phyloP scores from a whole-genome alignment of 805 yeast species.

The Starmerella roubikii region DNA sequence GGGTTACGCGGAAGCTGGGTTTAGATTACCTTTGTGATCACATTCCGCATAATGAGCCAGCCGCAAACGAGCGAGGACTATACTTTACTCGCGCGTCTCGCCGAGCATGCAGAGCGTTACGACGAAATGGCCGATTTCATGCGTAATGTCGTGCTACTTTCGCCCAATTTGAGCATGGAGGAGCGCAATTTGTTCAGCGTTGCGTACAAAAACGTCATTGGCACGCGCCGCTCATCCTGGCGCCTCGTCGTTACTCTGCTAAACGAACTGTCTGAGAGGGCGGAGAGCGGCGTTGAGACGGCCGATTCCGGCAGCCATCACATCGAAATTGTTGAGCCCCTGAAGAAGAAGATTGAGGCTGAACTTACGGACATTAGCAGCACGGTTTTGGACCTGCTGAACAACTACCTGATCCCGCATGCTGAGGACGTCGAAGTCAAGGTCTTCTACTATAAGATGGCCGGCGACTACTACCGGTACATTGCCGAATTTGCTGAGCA shows the following conservation, averaged over 20 bases:
- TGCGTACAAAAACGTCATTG: slow-evolving; percentile 96
- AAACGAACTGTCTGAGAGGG: slow-evolving; percentile 95
- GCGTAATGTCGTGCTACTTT: slow-evolving; percentile 94
- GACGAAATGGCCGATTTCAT: slow-evolving; percentile 98
- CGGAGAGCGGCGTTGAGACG: slow-evolving; percentile 33
- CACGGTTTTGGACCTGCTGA: slow-evolving; percentile 77
- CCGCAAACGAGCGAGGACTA: slow-evolving; percentile 63
- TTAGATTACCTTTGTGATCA: too few species aligned
- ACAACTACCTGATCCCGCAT: slow-evolving; percentile 79
- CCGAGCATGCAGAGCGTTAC: slow-evolving; percentile 99
- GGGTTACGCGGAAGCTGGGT: too few species aligned
- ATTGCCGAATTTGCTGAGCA: slow-evolving; percentile 91
- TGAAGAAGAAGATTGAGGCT: slow-evolving; percentile 86
- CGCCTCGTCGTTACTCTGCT: slow-evolving; percentile 76
- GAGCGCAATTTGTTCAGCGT: slow-evolving; percentile 95
- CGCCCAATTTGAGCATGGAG: slow-evolving; percentile 90
- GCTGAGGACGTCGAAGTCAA: slow-evolving; percentile 96
- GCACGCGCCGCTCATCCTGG: slow-evolving; percentile 99
- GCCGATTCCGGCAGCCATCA: slow-evolving; percentile 32
- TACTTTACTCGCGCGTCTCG: slow-evolving; percentile 91
- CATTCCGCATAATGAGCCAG: too few species aligned
- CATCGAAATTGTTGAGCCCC: slow-evolving; percentile 77
- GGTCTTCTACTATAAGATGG: slow-evolving; percentile 97
- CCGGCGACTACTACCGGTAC: slow-evolving; percentile 99
- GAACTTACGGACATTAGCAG: slow-evolving; percentile 90